These are phyloP conservation scores for Termitomyces sp. DNA, from an alignment of 768 basidiomycete species.

Conservation along the genomic window DNA sequence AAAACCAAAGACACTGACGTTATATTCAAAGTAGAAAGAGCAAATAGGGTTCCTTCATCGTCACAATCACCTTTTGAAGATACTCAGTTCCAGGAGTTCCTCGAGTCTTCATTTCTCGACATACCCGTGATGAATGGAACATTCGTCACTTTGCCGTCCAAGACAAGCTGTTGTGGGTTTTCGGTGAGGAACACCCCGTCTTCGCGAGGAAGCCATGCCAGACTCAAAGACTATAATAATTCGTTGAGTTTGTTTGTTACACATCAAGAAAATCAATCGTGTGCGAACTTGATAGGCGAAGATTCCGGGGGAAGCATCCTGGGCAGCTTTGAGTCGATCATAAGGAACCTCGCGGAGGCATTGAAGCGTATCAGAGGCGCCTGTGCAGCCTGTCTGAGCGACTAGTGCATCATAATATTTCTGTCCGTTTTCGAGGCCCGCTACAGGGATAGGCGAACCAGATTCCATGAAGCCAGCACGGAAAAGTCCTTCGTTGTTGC, in stretches of 20 bases:
- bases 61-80: slow-evolving; percentile 40
- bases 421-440: slow-evolving; percentile 42
- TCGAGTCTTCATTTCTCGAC: neutral
- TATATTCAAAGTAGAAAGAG: slow-evolving; percentile 42
- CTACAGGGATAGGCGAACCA: slow-evolving; percentile 43
- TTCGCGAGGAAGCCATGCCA: slow-evolving; percentile 46
- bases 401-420: slow-evolving; percentile 43
- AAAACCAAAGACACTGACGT: slow-evolving; percentile 30
- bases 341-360: slow-evolving; percentile 41
- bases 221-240: slow-evolving; percentile 30
- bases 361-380: slow-evolving; percentile 34
- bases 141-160: slow-evolving; percentile 39
- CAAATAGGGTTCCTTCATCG: slow-evolving; percentile 57
- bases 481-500: slow-evolving; percentile 43
- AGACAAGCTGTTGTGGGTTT: slow-evolving; percentile 37
- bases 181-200: slow-evolving; percentile 48
- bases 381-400: slow-evolving; percentile 34
- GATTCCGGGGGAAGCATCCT: slow-evolving; percentile 38
- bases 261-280: neutral
- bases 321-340: slow-evolving; percentile 34
- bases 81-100: neutral
- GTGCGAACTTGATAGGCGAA: slow-evolving; percentile 39
- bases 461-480: slow-evolving; percentile 50
- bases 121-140: slow-evolving; percentile 46
- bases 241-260: neutral